A percentile compares a stretch with the other conserved stretches of the same genome.
These are phyloP conservation scores for Termitomyces sp. DNA, from an alignment of 768 basidiomycete genomes.

Conservation along the genomic window DNA sequence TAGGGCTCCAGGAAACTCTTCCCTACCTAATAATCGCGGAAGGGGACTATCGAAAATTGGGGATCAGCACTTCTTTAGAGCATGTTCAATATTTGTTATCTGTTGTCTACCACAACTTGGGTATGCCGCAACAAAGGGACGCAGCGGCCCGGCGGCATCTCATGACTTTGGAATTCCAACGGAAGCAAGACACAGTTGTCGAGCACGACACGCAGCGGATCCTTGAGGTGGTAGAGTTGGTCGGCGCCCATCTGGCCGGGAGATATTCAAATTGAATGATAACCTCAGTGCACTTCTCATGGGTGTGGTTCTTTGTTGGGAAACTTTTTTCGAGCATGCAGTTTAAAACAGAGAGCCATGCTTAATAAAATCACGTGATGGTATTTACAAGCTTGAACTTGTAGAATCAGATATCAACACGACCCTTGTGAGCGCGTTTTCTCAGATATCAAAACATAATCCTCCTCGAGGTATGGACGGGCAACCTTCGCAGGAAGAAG, in stretches of 20 bases:
- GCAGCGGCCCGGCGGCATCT: constrained; percentile 44
- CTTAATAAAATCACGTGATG: constrained; percentile 12
- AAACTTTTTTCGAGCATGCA: neutral
- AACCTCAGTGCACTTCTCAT: neutral
- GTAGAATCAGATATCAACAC: constrained; percentile 11
- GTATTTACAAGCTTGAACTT: neutral
- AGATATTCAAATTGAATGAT: constrained; percentile 13
- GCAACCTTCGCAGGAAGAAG: constrained; percentile 87
- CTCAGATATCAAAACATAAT: constrained; percentile 2
- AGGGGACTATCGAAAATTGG: constrained; percentile 52
- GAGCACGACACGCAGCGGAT: constrained; percentile 52
- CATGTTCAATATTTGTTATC: constrained; percentile 72
- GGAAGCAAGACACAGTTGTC: constrained; percentile 33
- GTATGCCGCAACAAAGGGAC: constrained; percentile 48
- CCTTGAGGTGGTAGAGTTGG: constrained; percentile 49
- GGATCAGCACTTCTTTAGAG: constrained; percentile 51
- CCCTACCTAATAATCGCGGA: constrained; percentile 59
- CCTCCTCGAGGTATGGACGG: constrained; percentile 65
- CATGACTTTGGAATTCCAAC: constrained; percentile 34
- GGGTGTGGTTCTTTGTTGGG: neutral
- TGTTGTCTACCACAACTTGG: constrained; percentile 68
- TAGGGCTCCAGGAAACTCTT: constrained; percentile 48
- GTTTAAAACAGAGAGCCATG: neutral
- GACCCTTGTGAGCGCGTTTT: constrained; percentile 12
- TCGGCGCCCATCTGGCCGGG: constrained; percentile 51